Conservation (phyloP, 202 grass and related monocot genomes). For the Cymbopogon flexuosus region DNA sequence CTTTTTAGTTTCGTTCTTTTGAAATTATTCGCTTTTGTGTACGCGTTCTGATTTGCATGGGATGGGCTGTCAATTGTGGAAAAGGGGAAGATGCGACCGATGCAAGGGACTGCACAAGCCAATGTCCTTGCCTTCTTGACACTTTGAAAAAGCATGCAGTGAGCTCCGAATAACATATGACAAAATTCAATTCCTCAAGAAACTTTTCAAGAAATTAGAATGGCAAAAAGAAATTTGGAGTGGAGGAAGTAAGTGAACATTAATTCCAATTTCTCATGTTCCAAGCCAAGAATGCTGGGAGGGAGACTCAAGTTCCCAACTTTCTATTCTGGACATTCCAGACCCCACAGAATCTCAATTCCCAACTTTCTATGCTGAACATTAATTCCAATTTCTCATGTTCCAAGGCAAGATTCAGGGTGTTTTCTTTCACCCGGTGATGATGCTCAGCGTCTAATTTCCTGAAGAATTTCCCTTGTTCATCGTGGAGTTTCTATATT, state of each 20-base stretch:
- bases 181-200: neutral
- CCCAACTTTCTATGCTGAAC: neutral
- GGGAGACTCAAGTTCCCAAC: too few species aligned
- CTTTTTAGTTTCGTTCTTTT: too few species aligned
- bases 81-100: neutral
- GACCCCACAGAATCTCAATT: neutral
- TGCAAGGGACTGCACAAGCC: neutral
- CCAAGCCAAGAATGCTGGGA: too few species aligned
- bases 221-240: neutral
- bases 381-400: too few species aligned
- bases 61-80: neutral
- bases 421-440: neutral
- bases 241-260: neutral
- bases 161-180: neutral
- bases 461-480: neutral
- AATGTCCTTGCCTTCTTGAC: too few species aligned
- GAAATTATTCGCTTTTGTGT: too few species aligned
- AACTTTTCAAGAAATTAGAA: neutral
- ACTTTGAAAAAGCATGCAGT: too few species aligned
- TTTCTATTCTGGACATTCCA: neutral
- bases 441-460: neutral
- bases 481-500: neutral
- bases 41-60: too few species aligned
- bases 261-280: neutral
- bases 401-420: neutral